Evolutionary conservation across 352 stramenopile species (phyloP).

Genomic region (Blastocystis sp.): DNA sequence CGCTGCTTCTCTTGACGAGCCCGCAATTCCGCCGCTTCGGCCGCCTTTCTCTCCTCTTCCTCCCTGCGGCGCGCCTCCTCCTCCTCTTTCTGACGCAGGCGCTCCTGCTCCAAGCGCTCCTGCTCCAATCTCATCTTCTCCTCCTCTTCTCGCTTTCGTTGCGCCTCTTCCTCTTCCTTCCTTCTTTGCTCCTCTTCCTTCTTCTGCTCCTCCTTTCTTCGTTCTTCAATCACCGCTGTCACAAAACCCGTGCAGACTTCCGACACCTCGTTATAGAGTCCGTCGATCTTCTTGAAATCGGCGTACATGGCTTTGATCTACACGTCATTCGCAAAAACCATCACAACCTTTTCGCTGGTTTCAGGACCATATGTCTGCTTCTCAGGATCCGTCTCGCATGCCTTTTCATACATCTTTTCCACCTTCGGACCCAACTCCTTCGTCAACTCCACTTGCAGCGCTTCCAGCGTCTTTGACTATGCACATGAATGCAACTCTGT

Average conservation of each 20-base stretch:
- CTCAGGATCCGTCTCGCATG: slow-evolving; percentile 14
- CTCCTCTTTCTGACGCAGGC: slow-evolving; percentile 3
- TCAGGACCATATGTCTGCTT: slow-evolving; percentile 63
- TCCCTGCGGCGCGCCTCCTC: neutral
- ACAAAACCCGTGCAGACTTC: slow-evolving; percentile 8
- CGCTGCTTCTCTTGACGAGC: slow-evolving; percentile 10
- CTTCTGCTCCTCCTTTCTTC: neutral
- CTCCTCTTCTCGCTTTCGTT: slow-evolving; percentile 32
- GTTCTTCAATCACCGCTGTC: neutral
- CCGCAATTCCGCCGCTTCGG: slow-evolving; percentile 1
- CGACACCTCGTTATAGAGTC: neutral
- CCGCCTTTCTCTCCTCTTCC: slow-evolving; percentile 21
- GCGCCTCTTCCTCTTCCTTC: slow-evolving; percentile 3
- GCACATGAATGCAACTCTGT: neutral
- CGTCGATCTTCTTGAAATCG: slow-evolving; percentile 20
- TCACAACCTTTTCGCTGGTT: slow-evolving; percentile 22
- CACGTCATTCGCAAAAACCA: neutral
- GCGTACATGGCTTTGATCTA: slow-evolving; percentile 41
- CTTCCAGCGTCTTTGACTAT: slow-evolving; percentile 19
- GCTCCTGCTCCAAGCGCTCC: slow-evolving; percentile 9
- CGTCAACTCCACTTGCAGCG: slow-evolving; percentile 4
- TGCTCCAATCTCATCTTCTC: slow-evolving; percentile 20
- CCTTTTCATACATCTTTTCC: slow-evolving; percentile 62
- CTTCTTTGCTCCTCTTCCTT: neutral
- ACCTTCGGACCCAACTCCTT: slow-evolving; percentile 14